Base-by-base conservation (phyloP, 108 stramenopile genomes). In the Conticribra guillardii region DNA sequence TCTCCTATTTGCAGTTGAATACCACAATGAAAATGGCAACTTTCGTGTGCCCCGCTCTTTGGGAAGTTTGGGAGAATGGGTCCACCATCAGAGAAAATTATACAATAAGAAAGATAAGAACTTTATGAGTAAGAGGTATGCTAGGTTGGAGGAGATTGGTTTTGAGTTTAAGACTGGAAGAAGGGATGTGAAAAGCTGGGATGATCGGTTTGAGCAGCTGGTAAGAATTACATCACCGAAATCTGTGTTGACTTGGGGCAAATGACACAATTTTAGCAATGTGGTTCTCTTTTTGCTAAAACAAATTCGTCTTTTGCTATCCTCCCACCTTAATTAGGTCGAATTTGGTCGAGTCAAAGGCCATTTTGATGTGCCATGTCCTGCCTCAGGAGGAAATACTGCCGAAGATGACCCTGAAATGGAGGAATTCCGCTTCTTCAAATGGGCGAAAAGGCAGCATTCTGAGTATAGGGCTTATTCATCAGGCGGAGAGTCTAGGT, bases 351-450 rank as follows among this genome's bases (percentile, higher is more conserved):
- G 18, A 19, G 41, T 16, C 24, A 50, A 71, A 22, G 70, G 70
- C 17, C 33, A 54, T 71, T 62, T 46, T 46, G 70, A 71, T 16
- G 70, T 71, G 19, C 70, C 70, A 17, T 21, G 18, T 19, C 70
- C 70, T 15, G 4, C 44, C 7, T 15, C 4, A 0, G 60, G 26
- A 47, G 60, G 23, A 4, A 60, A 61, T 15, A 50, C 16, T 2
- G 18, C 22, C 55, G 50, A 41, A 3, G 27, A 45, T 22, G 47
- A 27, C 0, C 24, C 33, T 21, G 58, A 60, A 18, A 16, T 31
- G 22, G 70, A 71, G 4, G 60, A 71, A 28, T 44, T 37, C 19
- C 47, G 60, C 34, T 62, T 71, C 33, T 54, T 52, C 51, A 71
- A 62, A 29, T 71, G 70, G 70, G 70, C 53, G 37, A 49, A 60